phyloP scores from a whole-genome alignment of 148 eudicot species.

The Heliamphora exappendiculata region DNA sequence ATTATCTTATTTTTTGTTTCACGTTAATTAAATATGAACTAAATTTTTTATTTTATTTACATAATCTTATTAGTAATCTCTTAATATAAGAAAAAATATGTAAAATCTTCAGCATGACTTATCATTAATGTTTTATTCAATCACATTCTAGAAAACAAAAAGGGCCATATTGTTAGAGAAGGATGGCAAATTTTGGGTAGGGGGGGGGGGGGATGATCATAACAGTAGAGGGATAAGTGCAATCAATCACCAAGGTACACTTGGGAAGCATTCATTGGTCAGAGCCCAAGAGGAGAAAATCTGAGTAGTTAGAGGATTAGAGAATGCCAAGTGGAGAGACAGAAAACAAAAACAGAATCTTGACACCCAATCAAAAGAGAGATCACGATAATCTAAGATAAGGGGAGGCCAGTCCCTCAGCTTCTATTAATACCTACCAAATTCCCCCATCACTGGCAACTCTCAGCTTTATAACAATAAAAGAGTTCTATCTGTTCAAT shows the following conservation, averaged over 20 bases:
- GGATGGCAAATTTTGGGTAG: no score
- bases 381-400: constrained; percentile 18
- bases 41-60: no score
- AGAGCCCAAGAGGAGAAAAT: background rate
- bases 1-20: no score
- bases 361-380: constrained; percentile 13
- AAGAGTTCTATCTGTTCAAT: background rate
- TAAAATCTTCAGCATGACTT: no score
- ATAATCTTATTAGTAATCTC: no score
- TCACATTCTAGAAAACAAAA: no score
- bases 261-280: no score
- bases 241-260: background rate
- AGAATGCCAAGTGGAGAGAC: constrained; percentile 17
- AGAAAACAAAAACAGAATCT: constrained; percentile 9
- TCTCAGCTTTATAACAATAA: background rate
- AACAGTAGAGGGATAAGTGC: background rate
- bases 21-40: no score
- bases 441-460: background rate
- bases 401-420: background rate
- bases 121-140: no score
- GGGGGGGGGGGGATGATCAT: no score
- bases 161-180: no score
- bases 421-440: constrained; percentile 8
- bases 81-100: no score
- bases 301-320: constrained; percentile 13